Evolutionary conservation across 345 rosid genomes (phyloP), one percentile per base, ranked within the genome.

Genomic region (Eucalyptus sp.): DNA sequence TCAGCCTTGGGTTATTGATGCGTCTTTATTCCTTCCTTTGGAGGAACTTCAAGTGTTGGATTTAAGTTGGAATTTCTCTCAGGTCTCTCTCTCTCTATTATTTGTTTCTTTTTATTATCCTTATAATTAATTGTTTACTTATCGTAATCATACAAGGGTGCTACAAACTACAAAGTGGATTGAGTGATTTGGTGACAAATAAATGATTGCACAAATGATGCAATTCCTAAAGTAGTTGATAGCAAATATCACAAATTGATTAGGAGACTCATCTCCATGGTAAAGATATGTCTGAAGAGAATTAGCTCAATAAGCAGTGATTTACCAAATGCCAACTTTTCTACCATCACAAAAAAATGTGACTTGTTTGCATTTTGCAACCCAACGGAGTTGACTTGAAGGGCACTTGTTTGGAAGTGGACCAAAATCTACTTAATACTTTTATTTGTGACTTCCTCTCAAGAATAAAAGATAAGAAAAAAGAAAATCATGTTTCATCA

Each of bases 401-500:
- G 62, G 27, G 29, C 29, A 58, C 29, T 58, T 58, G 62, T 24
- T 58, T 10, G 62, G 62, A 10, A 58, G 62, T 58, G 64, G 64
- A 58, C 64, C 13, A 24, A 58, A 58, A 25, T 58, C 64, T 58
- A 0, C 64, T 10, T 25, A 10, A 25, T 10, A 58, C 3, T 58
- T 58, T 4, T 10, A 58, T 58, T 24, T 24, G 6, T 58, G 29
- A 10, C n/a, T 24, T 10, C 5, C 11, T 54, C 11, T 20, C 5
- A 3, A 58, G 64, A 22, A 0, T 54, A 0, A 24, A 24, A 24
- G 4, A 4, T 4, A 2, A 10, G 13, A 4, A 58, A 58, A 56
- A 22, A 10, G 25, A 56, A 56, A 0, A 56, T 22, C 12, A 56
- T 2, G 2, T 8, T 52, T 54, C 5, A 0, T 24, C 62, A 4